These are phyloP conservation scores for Ligustrum vulgare DNA, from an alignment of 257 asterid species.

Conservation along the genomic window DNA sequence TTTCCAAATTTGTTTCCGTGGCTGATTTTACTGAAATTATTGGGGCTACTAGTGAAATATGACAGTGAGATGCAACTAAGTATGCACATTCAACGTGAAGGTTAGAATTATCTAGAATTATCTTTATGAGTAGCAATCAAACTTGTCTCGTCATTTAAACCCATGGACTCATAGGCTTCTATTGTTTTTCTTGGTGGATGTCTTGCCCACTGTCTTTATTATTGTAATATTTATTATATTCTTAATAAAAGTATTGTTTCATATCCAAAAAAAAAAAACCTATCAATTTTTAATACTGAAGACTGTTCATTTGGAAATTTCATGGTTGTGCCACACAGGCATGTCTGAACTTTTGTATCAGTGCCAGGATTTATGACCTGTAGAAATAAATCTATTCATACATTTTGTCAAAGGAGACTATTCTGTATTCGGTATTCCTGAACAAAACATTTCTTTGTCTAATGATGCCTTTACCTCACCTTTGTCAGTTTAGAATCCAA, in stretches of 20 bases:
- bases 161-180: no score
- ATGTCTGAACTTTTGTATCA: background rate
- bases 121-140: background rate
- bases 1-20: conserved; percentile 3
- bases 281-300: background rate
- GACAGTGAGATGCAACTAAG: background rate
- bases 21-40: conserved; percentile 11
- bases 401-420: background rate
- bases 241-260: no score
- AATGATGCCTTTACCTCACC: no score
- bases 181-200: no score
- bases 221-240: no score
- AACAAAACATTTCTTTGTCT: no score
- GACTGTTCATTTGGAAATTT: background rate
- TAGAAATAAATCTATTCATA: background rate
- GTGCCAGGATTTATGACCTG: background rate
- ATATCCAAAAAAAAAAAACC: no score
- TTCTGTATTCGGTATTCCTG: no score
- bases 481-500: no score
- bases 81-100: background rate
- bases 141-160: no score
- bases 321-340: background rate
- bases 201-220: no score
- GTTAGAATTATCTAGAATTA: background rate
- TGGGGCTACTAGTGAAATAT: conserved; percentile 1